Evolutionary conservation across 2,329 filamentous ascomycete species (phyloP).

Genomic region (Colletotrichum tropicicola): DNA sequence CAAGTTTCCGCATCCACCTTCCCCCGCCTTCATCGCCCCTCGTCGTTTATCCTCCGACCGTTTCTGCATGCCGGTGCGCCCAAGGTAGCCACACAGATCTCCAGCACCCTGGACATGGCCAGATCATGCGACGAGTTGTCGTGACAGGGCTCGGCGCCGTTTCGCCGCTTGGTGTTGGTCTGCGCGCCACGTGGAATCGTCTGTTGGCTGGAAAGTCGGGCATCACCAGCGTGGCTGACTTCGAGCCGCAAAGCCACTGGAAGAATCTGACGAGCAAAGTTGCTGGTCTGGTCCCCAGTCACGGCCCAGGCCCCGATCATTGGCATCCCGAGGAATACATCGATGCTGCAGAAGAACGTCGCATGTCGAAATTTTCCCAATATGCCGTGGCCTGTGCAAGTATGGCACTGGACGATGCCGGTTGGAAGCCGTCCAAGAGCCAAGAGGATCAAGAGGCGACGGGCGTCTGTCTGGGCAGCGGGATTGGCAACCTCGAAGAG

Average conservation of each 20-base stretch:
- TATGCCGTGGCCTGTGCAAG: constrained; percentile 88
- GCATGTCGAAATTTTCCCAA: constrained; percentile 92
- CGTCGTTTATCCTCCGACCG: not conserved
- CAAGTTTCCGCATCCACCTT: not conserved
- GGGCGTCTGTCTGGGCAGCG: constrained; percentile 92
- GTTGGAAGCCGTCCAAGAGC: constrained; percentile 72
- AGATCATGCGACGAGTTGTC: constrained; percentile 75
- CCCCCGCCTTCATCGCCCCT: not conserved
- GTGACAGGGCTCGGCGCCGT: constrained; percentile 85
- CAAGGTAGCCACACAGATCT: constrained; percentile 8
- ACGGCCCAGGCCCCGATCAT: constrained; percentile 44
- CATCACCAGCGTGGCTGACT: constrained; percentile 75
- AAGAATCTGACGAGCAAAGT: constrained; percentile 82
- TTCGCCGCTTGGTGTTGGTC: constrained; percentile 84
- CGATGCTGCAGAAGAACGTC: constrained; percentile 65
- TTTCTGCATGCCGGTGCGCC: constrained; percentile 9
- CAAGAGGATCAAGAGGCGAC: constrained; percentile 77
- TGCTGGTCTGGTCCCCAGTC: constrained; percentile 79
- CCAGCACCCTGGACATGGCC: constrained; percentile 46
- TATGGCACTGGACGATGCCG: constrained; percentile 86
- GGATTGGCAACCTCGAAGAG: constrained; percentile 93
- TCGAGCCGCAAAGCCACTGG: constrained; percentile 68
- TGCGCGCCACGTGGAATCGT: constrained; percentile 80
- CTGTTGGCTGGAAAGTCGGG: constrained; percentile 84
- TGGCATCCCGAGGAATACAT: constrained; percentile 67